Conservation (phyloP, 768 basidiomycete genomes). For the Royoungia palumana region DNA sequence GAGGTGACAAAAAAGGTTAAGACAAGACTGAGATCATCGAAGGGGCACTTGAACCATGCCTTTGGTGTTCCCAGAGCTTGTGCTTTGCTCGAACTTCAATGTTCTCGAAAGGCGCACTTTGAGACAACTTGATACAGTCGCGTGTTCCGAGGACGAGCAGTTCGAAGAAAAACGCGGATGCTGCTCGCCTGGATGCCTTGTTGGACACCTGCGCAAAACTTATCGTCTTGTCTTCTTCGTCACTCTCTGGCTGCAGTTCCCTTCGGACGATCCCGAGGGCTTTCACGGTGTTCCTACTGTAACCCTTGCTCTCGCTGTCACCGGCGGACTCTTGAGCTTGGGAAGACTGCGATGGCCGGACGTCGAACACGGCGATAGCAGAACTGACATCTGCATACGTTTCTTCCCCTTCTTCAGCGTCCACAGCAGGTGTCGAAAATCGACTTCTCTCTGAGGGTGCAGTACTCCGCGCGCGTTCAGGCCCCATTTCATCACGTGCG, state of each 20-base stretch:
- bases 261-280: slow-evolving; percentile 73
- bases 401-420: slow-evolving; percentile 61
- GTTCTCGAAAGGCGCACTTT: slow-evolving; percentile 74
- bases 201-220: slow-evolving; percentile 78
- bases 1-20: not conserved
- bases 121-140: slow-evolving; percentile 82
- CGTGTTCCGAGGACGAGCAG: slow-evolving; percentile 90
- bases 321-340: slow-evolving; percentile 44
- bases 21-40: slow-evolving; percentile 41
- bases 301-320: slow-evolving; percentile 64
- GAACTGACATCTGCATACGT: slow-evolving; percentile 68
- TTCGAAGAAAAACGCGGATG: slow-evolving; percentile 97
- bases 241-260: slow-evolving; percentile 59
- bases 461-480: slow-evolving; percentile 45
- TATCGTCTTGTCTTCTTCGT: slow-evolving; percentile 54
- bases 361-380: slow-evolving; percentile 80
- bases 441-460: slow-evolving; percentile 57
- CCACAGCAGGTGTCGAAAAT: slow-evolving; percentile 63
- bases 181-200: slow-evolving; percentile 87
- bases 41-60: slow-evolving; percentile 39
- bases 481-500: slow-evolving; percentile 30
- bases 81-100: slow-evolving; percentile 80
- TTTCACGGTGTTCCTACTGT: slow-evolving; percentile 86
- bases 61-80: slow-evolving; percentile 78
- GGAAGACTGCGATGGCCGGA: slow-evolving; percentile 50